Percentiles rank a stretch among this genome's conserved stretches.
Conservation (phyloP, 2,329 filamentous ascomycete species). For the Eutypella sp. region DNA sequence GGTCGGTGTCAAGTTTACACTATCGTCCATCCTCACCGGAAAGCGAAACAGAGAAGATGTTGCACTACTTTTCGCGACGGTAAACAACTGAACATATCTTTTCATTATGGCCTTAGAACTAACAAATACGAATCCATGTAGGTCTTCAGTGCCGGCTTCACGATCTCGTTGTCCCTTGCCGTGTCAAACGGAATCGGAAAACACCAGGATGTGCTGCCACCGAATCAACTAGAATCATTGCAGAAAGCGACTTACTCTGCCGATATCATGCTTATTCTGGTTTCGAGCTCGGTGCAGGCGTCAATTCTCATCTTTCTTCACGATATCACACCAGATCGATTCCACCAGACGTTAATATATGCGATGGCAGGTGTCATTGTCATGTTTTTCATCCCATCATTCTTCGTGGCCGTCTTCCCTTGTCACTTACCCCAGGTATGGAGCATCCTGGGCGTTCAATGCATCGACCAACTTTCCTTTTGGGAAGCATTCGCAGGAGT, state of each 20-base stretch:
- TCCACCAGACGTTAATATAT: constrained; percentile 3
- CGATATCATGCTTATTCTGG: constrained; percentile 9
- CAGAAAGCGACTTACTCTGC: constrained; percentile 9
- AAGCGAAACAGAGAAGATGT: constrained; percentile 9
- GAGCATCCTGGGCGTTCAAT: constrained; percentile 7
- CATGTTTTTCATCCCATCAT: constrained; percentile 6
- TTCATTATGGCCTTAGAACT: background rate
- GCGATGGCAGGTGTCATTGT: constrained; percentile 2
- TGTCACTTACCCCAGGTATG: constrained; percentile 8
- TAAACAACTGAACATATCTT: constrained; percentile 1
- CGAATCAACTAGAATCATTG: constrained; percentile 8
- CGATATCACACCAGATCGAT: constrained; percentile 8
- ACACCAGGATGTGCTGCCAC: constrained; percentile 8
- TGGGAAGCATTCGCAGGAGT: constrained; percentile 11
- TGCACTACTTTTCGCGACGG: constrained; percentile 8
- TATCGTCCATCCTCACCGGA: constrained; percentile 7
- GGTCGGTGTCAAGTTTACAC: constrained; percentile 12
- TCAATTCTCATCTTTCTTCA: constrained; percentile 11
- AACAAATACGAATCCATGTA: constrained; percentile 4
- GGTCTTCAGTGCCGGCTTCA: constrained; percentile 12
- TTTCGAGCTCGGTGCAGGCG: constrained; percentile 7
- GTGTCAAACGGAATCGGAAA: constrained; percentile 11
- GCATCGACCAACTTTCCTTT: constrained; percentile 12
- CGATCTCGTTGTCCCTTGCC: constrained; percentile 10
- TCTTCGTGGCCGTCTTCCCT: constrained; percentile 9